Base-by-base conservation (phyloP, 108 stramenopile species). In the Nitzschia sp. region DNA sequence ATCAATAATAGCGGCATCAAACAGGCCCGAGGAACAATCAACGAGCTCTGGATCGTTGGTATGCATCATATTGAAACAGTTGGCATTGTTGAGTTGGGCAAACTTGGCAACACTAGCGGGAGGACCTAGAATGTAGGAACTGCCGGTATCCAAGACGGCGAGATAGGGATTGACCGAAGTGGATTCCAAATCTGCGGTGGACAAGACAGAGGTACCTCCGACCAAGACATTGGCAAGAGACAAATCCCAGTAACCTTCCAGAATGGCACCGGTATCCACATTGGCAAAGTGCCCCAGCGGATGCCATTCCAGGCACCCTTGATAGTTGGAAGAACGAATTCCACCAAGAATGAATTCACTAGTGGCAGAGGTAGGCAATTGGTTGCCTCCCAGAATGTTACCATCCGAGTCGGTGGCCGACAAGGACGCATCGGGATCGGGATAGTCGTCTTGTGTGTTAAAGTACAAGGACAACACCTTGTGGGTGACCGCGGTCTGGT, bases 91-190 rank as follows among this genome's bases (percentile, higher is more conserved):
- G 38, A 76, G 11, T n/a, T 53, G 37, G 37, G 93, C 96, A 57
- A 98, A 70, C 53, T 79, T 53, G 51, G 67, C 73, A 10, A 97
- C 82, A 8, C 73, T 81, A 17, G 72, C 67, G 21, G 57, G 65
- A 9, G 97, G 97, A 11, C 96, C 96, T 12, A 94, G 83, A 57
- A 98, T 81, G 64, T 95, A 84, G 50, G 87, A 93, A 38, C 94
- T 93, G 39, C 96, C 95, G 11, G 91, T 86, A 87, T 98, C 97
- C 50, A 97, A 77, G 63, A 98, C 85, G 24, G 94, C 96, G 57
- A 78, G 70, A 48, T 71, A 78, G 63, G 63, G 53, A 53, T 53
- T 72, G 39, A 69, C 70, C 55, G 75, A 29, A 48, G 46, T 17
- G 3, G 29, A 34, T 34, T 34, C 29, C 29, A 34, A 34, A 34